Base-by-base conservation (phyloP, 1,284 basidiomycete genomes). In the Retiboletus fuscus region DNA sequence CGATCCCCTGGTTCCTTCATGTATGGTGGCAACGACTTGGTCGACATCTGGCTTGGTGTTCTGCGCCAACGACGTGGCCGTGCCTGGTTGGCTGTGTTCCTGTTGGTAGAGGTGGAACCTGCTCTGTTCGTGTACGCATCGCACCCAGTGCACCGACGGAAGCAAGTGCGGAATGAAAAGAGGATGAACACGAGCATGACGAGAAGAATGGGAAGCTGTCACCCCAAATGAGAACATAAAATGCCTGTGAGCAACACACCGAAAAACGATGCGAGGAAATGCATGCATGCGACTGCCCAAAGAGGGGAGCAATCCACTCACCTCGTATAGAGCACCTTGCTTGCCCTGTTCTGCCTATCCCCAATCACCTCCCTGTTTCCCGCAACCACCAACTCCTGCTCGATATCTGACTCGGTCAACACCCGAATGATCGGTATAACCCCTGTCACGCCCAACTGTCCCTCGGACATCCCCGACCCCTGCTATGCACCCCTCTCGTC, bases 391-490 rank as follows among this genome's bases (percentile, higher is more conserved):
- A 83, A 65, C 72, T 83, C 81, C 41, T 73, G 74, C 67, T 82
- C 80, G 39, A 80, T 82, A 53, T 83, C 82, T 41, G 74, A 79
- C 70, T 84, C 81, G 2, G 76, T 81, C 58, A 96, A 97, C 71
- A 98, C 93, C 73, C 94, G 90, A 80, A 98, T 98, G 24, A 91
- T 95, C 28, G 96, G 97, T 61, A 98, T 94, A 41, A 84, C 80
- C 39, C 79, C 78, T 44, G 79, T 62, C 53, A n/a, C 81, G 16
- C 76, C 71, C 64, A 80, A 72, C 41, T 78, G 67, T 1, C 51
- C 76, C 62, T 80, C 82, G 1, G 49, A 74, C 74, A 49, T 76
- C 74, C 68, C 77, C 26, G 76, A 77, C 43, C 68, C 78, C 3
- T 76, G 72, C n/a, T 85, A 26, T 82, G 78, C 69, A 93, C 87